These are phyloP conservation scores for Tricharina praecox DNA, from an alignment of 495 filamentous ascomycete species.

Conservation along the genomic window DNA sequence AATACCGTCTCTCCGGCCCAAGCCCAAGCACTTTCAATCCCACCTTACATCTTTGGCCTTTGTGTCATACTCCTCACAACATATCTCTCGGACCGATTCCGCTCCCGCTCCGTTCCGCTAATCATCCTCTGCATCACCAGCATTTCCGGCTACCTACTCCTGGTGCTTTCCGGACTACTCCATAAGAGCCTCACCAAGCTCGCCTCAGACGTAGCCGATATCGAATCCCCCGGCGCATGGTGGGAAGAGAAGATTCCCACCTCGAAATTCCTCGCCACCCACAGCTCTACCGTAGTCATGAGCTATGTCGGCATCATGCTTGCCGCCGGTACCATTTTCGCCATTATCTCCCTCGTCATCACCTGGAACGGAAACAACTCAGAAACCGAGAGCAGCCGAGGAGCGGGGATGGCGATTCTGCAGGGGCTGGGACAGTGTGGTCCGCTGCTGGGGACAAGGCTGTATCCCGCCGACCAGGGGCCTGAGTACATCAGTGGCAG, in stretches of 20 bases:
- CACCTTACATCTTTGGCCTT: slow-evolving; percentile 66
- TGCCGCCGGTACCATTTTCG: slow-evolving; percentile 52
- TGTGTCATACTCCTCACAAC: slow-evolving; percentile 48
- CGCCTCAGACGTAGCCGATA: slow-evolving; percentile 9
- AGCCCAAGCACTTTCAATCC: slow-evolving; percentile 66
- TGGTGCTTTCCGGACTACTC: slow-evolving; percentile 36
- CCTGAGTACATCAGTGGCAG: slow-evolving; percentile 31
- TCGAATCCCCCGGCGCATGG: slow-evolving; percentile 13
- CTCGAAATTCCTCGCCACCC: not conserved
- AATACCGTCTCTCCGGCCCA: slow-evolving; percentile 38
- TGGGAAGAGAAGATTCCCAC: slow-evolving; percentile 7
- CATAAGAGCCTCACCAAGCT: slow-evolving; percentile 24
- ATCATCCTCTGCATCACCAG: slow-evolving; percentile 44
- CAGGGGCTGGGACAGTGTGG: slow-evolving; percentile 57
- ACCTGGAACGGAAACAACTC: slow-evolving; percentile 66
- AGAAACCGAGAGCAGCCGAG: slow-evolving; percentile 51
- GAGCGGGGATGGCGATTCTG: slow-evolving; percentile 53
- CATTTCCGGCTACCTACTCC: slow-evolving; percentile 55
- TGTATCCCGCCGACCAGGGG: slow-evolving; percentile 42
- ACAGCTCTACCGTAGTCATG: slow-evolving; percentile 30
- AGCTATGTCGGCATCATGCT: slow-evolving; percentile 56
- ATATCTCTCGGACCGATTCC: slow-evolving; percentile 54
- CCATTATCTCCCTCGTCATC: slow-evolving; percentile 51
- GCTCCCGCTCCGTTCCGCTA: slow-evolving; percentile 54
- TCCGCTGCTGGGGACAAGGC: slow-evolving; percentile 52